Conservation (phyloP, 2,329 filamentous ascomycete genomes). For the Tolypocladium inflatum region DNA sequence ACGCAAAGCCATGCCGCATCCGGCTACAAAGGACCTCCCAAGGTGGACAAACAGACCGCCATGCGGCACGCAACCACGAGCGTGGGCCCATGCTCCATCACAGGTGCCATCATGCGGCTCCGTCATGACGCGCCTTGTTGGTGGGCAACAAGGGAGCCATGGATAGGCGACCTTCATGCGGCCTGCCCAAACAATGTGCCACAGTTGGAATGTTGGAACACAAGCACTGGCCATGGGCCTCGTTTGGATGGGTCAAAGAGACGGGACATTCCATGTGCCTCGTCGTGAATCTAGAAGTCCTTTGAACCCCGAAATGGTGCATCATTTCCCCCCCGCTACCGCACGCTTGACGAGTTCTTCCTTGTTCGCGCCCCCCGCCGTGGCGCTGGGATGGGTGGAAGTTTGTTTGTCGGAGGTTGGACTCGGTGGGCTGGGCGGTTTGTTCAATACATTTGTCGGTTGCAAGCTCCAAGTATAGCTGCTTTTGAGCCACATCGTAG, state of each 20-base stretch:
- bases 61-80: conserved; percentile 3
- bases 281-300: background rate
- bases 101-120: conserved; percentile 8
- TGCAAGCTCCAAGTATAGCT: background rate
- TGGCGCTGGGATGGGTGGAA: background rate
- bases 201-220: conserved; percentile 1
- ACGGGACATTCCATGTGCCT: background rate
- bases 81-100: conserved; percentile 1
- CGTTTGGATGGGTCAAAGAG: background rate
- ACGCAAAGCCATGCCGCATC: conserved; percentile 8
- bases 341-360: background rate
- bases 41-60: conserved; percentile 4
- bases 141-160: conserved; percentile 3
- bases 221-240: conserved; percentile 1
- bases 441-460: background rate
- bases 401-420: background rate
- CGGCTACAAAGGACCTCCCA: conserved; percentile 8
- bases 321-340: background rate
- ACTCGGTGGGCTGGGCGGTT: background rate
- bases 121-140: conserved; percentile 6
- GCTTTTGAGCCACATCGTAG: background rate
- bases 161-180: conserved; percentile 1
- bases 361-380: background rate
- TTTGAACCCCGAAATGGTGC: conserved; percentile 1
- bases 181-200: background rate